A percentile compares a stretch with the other conserved stretches of the same genome.
Conservation (phyloP, 2,329 filamentous ascomycete species). For the Fonsecaea monophora region DNA sequence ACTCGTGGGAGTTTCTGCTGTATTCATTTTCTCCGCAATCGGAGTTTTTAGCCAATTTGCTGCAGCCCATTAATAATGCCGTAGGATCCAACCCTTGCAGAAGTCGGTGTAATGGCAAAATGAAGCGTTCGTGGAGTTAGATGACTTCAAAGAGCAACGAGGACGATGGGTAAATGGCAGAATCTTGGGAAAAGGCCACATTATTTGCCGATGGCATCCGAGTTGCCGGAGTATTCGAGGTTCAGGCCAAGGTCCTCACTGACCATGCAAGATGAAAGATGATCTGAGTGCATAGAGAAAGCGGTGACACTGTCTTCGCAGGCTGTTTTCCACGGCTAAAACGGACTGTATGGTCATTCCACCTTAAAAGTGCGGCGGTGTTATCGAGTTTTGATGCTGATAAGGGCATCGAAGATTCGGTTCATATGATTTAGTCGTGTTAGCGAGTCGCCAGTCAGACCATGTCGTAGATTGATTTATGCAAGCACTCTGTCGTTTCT, state of each 20-base stretch:
- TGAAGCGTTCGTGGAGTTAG: neutral
- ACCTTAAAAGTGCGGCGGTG: neutral
- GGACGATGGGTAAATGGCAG: conserved; percentile 2
- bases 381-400: neutral
- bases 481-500: neutral
- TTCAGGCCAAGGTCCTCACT: neutral
- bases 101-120: neutral
- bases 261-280: neutral
- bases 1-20: neutral
- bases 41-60: conserved; percentile 4
- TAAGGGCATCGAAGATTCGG: neutral
- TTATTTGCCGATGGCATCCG: neutral
- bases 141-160: neutral
- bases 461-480: neutral
- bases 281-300: neutral
- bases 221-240: neutral
- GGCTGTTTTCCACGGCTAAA: neutral
- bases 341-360: neutral
- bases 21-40: neutral
- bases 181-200: neutral
- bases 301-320: neutral
- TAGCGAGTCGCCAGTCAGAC: neutral
- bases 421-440: neutral
- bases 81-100: neutral
- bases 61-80: neutral